Conservation (phyloP, 257 asterid genomes). For the Echites panduratus region DNA sequence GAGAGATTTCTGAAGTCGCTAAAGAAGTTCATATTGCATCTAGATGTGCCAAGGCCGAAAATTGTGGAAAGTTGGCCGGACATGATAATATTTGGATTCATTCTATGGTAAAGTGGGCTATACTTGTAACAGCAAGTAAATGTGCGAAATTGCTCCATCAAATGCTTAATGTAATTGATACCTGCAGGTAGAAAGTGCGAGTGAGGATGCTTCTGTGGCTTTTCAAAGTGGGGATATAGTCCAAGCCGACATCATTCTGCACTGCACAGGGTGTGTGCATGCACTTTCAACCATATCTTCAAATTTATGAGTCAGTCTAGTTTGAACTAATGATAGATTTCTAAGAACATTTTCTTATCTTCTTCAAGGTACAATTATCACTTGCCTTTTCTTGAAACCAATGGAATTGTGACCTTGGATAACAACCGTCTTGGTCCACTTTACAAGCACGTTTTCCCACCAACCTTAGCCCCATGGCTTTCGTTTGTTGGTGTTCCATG, state of each 20-base stretch:
- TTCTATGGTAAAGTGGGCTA: conserved; percentile 50
- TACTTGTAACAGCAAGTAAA: background rate
- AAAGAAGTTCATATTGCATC: conserved; percentile 83
- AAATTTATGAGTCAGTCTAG: background rate
- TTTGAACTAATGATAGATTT: background rate
- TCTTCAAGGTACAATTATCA: conserved; percentile 52
- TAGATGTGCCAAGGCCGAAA: conserved; percentile 43
- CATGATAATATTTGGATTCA: conserved; percentile 66
- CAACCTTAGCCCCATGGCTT: conserved; percentile 69
- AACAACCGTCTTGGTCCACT: conserved; percentile 90
- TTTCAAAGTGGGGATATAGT: conserved; percentile 51
- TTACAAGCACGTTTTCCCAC: conserved; percentile 83
- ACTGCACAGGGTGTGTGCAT: conserved; percentile 83
- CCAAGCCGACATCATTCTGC: conserved; percentile 62
- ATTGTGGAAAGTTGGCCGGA: conserved; percentile 42
- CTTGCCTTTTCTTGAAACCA: conserved; percentile 84
- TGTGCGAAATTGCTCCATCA: background rate
- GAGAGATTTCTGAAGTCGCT: conserved; percentile 70
- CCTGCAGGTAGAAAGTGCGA: conserved; percentile 52
- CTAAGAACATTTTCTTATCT: background rate
- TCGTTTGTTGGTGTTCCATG: conserved; percentile 94
- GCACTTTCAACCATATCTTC: background rate
- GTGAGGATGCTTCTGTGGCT: conserved; percentile 54
- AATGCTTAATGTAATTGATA: conserved; percentile 17
- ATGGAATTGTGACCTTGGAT: conserved; percentile 61